A percentile compares a stretch with the other conserved stretches of the same genome.
phyloP scores from a whole-genome alignment of 2,329 filamentous ascomycete species.

The Nemania diffusa region DNA sequence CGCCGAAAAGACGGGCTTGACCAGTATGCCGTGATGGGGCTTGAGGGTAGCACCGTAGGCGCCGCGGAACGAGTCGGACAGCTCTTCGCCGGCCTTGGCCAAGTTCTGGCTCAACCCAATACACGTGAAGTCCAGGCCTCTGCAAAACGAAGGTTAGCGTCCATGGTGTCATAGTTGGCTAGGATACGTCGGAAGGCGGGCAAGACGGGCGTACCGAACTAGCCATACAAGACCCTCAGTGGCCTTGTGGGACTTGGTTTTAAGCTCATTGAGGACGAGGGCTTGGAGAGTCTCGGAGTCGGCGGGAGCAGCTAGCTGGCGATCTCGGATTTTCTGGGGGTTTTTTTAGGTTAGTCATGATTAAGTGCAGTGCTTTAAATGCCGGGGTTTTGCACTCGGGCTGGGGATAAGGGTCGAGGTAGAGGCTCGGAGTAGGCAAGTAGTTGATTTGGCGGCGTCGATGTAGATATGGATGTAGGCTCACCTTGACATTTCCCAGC shows the following conservation, averaged over 20 bases:
- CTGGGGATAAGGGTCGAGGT: not conserved
- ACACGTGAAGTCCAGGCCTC: conserved; percentile 93
- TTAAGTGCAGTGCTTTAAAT: not conserved
- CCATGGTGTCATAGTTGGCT: not conserved
- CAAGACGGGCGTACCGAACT: conserved; percentile 70
- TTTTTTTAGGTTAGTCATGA: conserved; percentile 51
- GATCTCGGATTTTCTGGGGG: conserved; percentile 80
- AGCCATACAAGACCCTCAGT: conserved; percentile 94
- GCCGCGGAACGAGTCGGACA: conserved; percentile 84
- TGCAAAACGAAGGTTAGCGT: conserved; percentile 53
- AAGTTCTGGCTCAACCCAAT: conserved; percentile 84
- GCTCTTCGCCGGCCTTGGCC: conserved; percentile 74
- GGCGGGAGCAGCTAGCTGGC: conserved; percentile 79
- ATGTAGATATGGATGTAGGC: conserved; percentile 29
- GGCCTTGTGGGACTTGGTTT: conserved; percentile 86
- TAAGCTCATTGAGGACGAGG: conserved; percentile 86
- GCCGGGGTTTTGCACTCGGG: not conserved
- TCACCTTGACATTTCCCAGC: conserved; percentile 88
- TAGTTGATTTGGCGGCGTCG: conserved; percentile 15
- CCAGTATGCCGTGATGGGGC: conserved; percentile 86
- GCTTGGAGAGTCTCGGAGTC: conserved; percentile 88
- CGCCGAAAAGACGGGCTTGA: conserved; percentile 92
- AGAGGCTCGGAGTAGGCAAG: not conserved
- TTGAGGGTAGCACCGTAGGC: conserved; percentile 91
- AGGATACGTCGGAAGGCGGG: conserved; percentile 19